Conservation (phyloP, 2,329 filamentous ascomycete genomes). For the Cercospora beticola region DNA sequence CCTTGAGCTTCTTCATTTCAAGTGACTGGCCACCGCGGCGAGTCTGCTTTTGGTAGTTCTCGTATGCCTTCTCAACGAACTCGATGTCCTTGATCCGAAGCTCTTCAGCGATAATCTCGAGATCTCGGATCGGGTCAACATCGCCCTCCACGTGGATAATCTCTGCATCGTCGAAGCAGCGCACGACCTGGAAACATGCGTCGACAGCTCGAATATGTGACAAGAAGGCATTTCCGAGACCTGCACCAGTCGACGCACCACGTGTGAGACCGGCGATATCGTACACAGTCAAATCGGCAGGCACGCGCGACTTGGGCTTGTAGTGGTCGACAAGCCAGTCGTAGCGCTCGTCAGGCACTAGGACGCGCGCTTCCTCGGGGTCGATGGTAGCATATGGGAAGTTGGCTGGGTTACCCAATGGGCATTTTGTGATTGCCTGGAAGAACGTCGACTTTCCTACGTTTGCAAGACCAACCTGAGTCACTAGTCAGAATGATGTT, state of each 20-base stretch:
- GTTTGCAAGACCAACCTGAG: conserved; percentile 93
- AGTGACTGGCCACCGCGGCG: conserved; percentile 89
- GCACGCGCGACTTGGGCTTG: conserved; percentile 95
- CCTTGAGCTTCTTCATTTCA: conserved; percentile 95
- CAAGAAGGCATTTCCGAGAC: conserved; percentile 96
- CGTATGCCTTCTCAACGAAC: conserved; percentile 93
- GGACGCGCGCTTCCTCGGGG: conserved; percentile 94
- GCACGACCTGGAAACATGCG: conserved; percentile 44
- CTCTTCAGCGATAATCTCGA: conserved; percentile 96
- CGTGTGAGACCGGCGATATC: conserved; percentile 97
- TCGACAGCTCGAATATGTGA: conserved; percentile 86
- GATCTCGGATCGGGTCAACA: conserved; percentile 88
- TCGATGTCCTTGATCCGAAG: conserved; percentile 97
- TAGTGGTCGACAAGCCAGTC: conserved; percentile 96
- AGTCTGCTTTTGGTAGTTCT: conserved; percentile 91
- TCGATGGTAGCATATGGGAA: conserved; percentile 99
- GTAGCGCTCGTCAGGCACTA: conserved; percentile 93
- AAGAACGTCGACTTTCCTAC: conserved; percentile 99
- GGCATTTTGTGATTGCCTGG: conserved; percentile 98
- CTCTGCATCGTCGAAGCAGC: conserved; percentile 84
- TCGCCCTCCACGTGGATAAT: conserved; percentile 99
- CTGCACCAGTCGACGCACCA: conserved; percentile 93
- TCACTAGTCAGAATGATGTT: conserved; percentile 45
- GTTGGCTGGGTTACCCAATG: conserved; percentile 97
- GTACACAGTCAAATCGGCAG: conserved; percentile 95